A percentile compares a stretch with the other conserved stretches of the same genome.
phyloP scores from a whole-genome alignment of 2,329 filamentous ascomycete species.

The Endocalyx cinctus region DNA sequence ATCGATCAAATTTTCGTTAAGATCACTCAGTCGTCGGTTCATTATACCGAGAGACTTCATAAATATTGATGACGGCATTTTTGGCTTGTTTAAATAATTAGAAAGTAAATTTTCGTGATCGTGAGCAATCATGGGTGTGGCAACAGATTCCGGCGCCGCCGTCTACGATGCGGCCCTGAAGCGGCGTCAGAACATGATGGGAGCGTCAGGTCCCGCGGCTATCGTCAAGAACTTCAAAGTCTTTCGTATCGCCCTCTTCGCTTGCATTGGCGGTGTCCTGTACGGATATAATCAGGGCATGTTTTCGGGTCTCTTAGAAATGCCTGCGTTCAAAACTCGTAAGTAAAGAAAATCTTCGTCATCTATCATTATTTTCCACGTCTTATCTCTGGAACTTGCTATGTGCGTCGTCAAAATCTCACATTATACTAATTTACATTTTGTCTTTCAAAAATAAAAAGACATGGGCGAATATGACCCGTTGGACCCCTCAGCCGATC shows the following conservation, averaged over 20 bases:
- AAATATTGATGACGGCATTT: too few species aligned
- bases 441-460: too few species aligned
- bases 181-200: constrained; percentile 38
- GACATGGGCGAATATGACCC: constrained; percentile 54
- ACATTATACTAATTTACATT: too few species aligned
- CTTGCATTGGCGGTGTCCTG: constrained; percentile 57
- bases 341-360: constrained; percentile 19
- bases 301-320: constrained; percentile 64
- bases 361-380: background rate
- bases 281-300: constrained; percentile 76
- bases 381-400: too few species aligned
- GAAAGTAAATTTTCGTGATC: too few species aligned
- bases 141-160: constrained; percentile 24
- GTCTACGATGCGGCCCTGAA: constrained; percentile 38
- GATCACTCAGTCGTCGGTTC: too few species aligned
- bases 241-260: constrained; percentile 56
- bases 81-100: too few species aligned
- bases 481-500: constrained; percentile 36
- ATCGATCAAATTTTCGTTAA: too few species aligned
- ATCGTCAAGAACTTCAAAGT: constrained; percentile 57
- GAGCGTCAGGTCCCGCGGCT: constrained; percentile 36
- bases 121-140: too few species aligned
- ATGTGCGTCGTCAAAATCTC: too few species aligned
- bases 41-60: too few species aligned
- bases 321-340: constrained; percentile 50